These are phyloP conservation scores for Mrakia hoshinonis DNA, from an alignment of 768 basidiomycete species.

Conservation along the genomic window DNA sequence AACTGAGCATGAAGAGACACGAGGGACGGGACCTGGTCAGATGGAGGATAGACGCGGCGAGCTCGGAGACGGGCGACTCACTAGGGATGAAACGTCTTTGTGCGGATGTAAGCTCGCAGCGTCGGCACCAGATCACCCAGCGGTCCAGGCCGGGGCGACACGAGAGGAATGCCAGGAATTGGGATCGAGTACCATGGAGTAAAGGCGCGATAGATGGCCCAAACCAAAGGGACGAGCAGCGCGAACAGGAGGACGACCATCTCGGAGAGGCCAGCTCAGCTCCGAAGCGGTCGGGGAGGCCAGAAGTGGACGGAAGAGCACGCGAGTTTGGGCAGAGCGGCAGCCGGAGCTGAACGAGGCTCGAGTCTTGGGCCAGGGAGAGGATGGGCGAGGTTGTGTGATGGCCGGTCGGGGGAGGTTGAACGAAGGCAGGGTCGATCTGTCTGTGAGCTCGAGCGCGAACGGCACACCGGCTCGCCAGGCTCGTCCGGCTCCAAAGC, in stretches of 20 bases:
- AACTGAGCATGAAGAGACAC: not conserved
- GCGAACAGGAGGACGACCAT: not conserved
- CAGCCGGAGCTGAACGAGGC: too few species aligned
- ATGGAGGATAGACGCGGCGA: not conserved
- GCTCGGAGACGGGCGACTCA: not conserved
- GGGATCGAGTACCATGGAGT: slow-evolving; percentile 3
- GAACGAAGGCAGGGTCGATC: too few species aligned
- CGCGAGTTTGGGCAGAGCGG: too few species aligned
- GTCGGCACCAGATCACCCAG: not conserved
- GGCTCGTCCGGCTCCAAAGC: too few species aligned
- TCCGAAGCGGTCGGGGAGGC: not conserved
- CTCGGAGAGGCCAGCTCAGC: not conserved
- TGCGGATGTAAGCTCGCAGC: not conserved
- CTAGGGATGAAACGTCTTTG: not conserved
- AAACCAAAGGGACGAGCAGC: not conserved
- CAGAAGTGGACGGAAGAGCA: too few species aligned
- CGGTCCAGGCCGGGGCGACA: not conserved
- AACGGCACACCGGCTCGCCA: too few species aligned
- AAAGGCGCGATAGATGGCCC: not conserved
- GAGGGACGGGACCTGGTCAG: not conserved
- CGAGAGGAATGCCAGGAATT: not conserved
- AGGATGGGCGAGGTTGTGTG: too few species aligned
- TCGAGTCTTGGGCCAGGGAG: too few species aligned
- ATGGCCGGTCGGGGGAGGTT: too few species aligned
- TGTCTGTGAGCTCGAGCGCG: too few species aligned